Conservation (phyloP, 371 early-diverging fungal genomes). For the Syncephalastrum contaminatum region DNA sequence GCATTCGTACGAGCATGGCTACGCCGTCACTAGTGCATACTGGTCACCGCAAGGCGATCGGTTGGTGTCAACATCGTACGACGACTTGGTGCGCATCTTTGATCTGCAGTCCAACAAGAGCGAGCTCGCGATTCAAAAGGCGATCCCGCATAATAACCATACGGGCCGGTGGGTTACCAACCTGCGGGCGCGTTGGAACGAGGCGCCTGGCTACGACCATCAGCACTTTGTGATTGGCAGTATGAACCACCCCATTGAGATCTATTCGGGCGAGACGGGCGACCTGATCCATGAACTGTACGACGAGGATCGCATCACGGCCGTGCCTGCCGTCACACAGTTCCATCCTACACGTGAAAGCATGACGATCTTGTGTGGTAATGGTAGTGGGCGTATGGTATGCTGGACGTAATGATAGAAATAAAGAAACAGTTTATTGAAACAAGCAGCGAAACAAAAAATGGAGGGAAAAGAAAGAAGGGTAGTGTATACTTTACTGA, state of each 20-base stretch:
- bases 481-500: too few relatives aligned
- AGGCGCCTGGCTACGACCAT: constrained; percentile 21
- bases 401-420: constrained; percentile 28
- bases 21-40: constrained; percentile 67
- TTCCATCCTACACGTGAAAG: constrained; percentile 60
- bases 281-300: constrained; percentile 46
- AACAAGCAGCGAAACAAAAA: too few relatives aligned
- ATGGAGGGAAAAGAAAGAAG: too few relatives aligned
- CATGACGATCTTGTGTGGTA: constrained; percentile 34
- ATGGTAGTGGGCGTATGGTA: constrained; percentile 44
- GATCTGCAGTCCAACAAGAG: constrained; percentile 34
- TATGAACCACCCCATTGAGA: constrained; percentile 66
- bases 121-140: constrained; percentile 31
- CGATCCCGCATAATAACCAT: constrained; percentile 65
- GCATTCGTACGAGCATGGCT: constrained; percentile 47
- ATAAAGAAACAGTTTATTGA: too few relatives aligned
- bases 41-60: constrained; percentile 68
- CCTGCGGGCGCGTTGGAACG: constrained; percentile 72
- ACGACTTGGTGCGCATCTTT: constrained; percentile 53
- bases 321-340: constrained; percentile 65
- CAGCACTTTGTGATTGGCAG: constrained; percentile 67
- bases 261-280: constrained; percentile 62
- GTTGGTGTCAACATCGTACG: constrained; percentile 48
- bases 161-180: constrained; percentile 79
- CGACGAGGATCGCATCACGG: constrained; percentile 57